These are phyloP conservation scores for Ogataea pignaliae DNA, from an alignment of 805 yeast species.

Conservation along the genomic window DNA sequence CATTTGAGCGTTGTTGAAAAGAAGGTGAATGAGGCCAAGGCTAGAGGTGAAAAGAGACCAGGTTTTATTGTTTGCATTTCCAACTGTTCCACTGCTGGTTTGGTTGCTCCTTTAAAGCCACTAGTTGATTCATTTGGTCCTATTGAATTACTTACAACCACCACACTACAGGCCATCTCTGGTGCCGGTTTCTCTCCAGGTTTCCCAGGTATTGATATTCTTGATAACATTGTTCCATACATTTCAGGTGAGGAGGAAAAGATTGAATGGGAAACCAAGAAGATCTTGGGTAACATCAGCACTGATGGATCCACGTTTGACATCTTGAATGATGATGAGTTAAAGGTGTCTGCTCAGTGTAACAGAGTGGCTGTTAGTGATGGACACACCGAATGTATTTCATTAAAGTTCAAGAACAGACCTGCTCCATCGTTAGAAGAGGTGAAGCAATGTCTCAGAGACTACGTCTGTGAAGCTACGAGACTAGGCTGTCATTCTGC, in stretches of 20 bases:
- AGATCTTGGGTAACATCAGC: slow-evolving; percentile 73
- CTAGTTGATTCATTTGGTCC: slow-evolving; percentile 88
- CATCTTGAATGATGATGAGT: slow-evolving; percentile 58
- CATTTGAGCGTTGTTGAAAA: slow-evolving; percentile 73
- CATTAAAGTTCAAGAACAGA: slow-evolving; percentile 74
- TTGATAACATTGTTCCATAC: slow-evolving; percentile 92
- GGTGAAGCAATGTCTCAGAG: slow-evolving; percentile 63
- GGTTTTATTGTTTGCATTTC: slow-evolving; percentile 94
- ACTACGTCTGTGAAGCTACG: slow-evolving; percentile 80
- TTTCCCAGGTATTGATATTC: slow-evolving; percentile 88
- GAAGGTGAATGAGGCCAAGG: slow-evolving; percentile 49
- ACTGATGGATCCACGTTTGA: slow-evolving; percentile 49
- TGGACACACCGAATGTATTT: slow-evolving; percentile 95
- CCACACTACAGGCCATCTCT: slow-evolving; percentile 95
- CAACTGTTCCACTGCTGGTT: slow-evolving; percentile 97
- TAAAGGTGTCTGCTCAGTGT: slow-evolving; percentile 92
- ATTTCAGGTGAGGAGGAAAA: slow-evolving; percentile 97
- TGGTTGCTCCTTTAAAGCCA: slow-evolving; percentile 96
- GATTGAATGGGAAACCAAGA: slow-evolving; percentile 97
- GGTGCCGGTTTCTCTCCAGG: slow-evolving; percentile 99
- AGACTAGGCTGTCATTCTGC: slow-evolving; percentile 83
- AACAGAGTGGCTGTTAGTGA: slow-evolving; percentile 96
- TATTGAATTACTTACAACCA: slow-evolving; percentile 75
- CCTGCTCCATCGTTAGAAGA: slow-evolving; percentile 84
- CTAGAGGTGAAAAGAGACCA: slow-evolving; percentile 50